A percentile compares a stretch with the other conserved stretches of the same genome.
These are phyloP conservation scores for Rhodomyrtus psidioides DNA, from an alignment of 441 rosid species.

Conservation along the genomic window DNA sequence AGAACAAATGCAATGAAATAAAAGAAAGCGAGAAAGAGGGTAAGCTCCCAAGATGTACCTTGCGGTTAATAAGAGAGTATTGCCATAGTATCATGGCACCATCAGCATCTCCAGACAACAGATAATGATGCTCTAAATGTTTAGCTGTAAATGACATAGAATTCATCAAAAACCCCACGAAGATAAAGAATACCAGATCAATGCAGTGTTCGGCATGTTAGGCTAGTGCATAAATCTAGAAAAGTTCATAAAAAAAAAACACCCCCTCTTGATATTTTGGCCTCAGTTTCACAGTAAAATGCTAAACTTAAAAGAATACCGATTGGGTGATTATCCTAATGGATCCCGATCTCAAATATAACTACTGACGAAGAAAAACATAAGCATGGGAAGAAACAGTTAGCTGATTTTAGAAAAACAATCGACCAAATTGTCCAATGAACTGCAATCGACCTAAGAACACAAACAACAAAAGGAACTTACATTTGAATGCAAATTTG, in stretches of 20 bases:
- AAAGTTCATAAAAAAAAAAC: not conserved
- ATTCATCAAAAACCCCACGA: not conserved
- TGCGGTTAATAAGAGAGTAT: constrained; percentile 33
- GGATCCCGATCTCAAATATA: not conserved
- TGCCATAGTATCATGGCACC: constrained; percentile 79
- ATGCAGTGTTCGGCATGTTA: not conserved
- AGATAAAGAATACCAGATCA: not conserved
- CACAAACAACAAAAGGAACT: not conserved
- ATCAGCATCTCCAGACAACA: constrained; percentile 84
- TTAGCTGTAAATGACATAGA: constrained; percentile 33
- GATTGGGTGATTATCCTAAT: not conserved
- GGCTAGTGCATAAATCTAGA: not conserved
- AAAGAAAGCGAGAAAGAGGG: not conserved
- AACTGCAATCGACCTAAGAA: not conserved
- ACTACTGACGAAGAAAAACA: not conserved
- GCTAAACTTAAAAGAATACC: not conserved
- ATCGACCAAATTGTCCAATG: not conserved
- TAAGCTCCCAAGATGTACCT: constrained; percentile 26
- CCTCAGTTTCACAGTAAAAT: not conserved
- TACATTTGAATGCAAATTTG: constrained; percentile 84
- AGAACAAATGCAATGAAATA: not conserved
- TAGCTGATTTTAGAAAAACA: not conserved
- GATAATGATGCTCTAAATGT: constrained; percentile 49
- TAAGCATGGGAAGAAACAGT: not conserved
- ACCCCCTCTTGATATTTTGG: not conserved